Conservation (phyloP, 306 rosid species). For the Rosa chinensis region DNA sequence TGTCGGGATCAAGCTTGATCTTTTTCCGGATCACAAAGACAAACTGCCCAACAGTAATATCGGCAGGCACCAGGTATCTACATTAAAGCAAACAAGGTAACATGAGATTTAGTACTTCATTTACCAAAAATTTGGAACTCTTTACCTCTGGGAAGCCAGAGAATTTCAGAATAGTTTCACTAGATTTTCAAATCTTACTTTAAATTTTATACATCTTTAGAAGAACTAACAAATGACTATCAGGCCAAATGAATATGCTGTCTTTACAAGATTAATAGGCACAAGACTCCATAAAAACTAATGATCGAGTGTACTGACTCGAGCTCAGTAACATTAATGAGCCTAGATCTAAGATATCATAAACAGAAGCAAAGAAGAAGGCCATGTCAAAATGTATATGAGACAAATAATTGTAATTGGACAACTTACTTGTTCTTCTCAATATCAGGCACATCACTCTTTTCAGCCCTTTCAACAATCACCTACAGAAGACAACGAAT, state of each 20-base stretch:
- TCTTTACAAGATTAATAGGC: no score
- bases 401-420: background rate
- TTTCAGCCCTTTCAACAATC: conserved; percentile 68
- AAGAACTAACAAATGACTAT: background rate
- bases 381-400: background rate
- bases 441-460: conserved; percentile 64
- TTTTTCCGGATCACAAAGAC: conserved; percentile 61
- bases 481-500: conserved; percentile 40
- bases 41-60: conserved; percentile 61
- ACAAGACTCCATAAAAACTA: no score
- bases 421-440: conserved; percentile 60
- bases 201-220: background rate
- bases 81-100: conserved; percentile 15
- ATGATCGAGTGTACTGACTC: background rate
- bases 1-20: conserved; percentile 59
- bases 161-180: background rate
- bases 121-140: background rate
- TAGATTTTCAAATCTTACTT: background rate
- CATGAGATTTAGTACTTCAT: background rate
- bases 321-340: background rate
- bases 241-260: background rate
- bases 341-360: background rate
- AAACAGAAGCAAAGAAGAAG: background rate
- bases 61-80: conserved; percentile 64
- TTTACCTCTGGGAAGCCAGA: background rate